phyloP scores from a whole-genome alignment of 2,329 filamentous ascomycete species.

The Trichoderma polysporum region DNA sequence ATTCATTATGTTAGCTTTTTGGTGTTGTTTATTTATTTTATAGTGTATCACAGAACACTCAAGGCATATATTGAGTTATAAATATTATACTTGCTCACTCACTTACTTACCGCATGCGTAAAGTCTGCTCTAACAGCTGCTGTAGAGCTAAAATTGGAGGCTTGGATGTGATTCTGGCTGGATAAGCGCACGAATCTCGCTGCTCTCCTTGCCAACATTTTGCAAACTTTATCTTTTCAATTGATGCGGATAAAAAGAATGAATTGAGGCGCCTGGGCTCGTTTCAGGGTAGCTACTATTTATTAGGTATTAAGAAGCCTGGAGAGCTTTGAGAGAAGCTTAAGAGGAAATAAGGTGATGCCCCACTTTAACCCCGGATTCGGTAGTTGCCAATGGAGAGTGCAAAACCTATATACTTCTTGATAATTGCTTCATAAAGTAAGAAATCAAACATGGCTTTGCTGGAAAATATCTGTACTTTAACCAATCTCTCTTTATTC shows the following conservation, averaged over 20 bases:
- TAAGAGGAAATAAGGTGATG: neutral
- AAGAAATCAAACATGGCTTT: neutral
- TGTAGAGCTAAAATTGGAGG: slow-evolving; percentile 38
- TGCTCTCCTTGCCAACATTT: slow-evolving; percentile 21
- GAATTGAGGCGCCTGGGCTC: neutral
- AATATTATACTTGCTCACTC: too few species aligned
- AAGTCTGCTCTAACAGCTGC: slow-evolving; percentile 41
- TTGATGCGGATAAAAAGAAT: too few species aligned
- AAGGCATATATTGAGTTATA: neutral
- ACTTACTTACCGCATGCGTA: slow-evolving; percentile 44
- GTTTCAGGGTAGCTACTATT: neutral
- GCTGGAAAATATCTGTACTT: neutral
- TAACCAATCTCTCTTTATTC: neutral
- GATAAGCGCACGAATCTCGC: neutral
- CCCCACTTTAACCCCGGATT: neutral
- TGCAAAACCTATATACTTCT: neutral
- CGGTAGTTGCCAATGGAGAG: neutral
- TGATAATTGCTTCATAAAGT: neutral
- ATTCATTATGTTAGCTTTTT: neutral
- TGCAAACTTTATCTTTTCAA: neutral
- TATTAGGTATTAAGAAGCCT: neutral
- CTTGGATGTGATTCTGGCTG: slow-evolving; percentile 17
- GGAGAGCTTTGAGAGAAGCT: neutral
- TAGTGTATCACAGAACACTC: too few species aligned
- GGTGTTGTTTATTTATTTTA: neutral